These are phyloP conservation scores for Vigna trinervia DNA, from an alignment of 306 rosid genomes.

Conservation along the genomic window DNA sequence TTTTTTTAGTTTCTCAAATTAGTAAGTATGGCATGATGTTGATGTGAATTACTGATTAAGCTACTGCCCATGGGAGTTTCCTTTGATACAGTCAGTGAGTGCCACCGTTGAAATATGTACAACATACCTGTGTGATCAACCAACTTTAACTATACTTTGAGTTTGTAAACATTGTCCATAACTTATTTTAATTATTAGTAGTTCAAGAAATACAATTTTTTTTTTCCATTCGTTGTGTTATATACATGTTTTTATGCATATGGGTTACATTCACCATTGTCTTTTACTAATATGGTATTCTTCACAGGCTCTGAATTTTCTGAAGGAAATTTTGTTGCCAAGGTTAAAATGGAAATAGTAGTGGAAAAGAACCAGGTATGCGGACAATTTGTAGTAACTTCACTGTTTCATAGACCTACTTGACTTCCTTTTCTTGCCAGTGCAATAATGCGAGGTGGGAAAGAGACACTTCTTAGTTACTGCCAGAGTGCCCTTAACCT, in stretches of 20 bases:
- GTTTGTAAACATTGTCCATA: neutral
- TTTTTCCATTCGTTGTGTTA: conserved; percentile 16
- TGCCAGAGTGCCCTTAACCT: conserved; percentile 2
- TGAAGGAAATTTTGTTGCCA: conserved; percentile 81
- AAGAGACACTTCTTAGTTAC: conserved; percentile 14
- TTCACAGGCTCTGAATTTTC: conserved; percentile 84
- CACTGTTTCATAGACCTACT: conserved; percentile 1
- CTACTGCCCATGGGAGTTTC: no score
- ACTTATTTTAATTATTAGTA: conserved; percentile 6
- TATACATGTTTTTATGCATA: conserved; percentile 7
- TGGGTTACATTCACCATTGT: conserved; percentile 16
- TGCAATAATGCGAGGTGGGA: conserved; percentile 12
- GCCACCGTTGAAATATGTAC: no score
- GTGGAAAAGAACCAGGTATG: conserved; percentile 80
- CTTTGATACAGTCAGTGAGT: no score
- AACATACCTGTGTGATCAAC: conserved; percentile 7
- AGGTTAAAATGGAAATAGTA: conserved; percentile 97
- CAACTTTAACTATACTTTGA: conserved; percentile 3
- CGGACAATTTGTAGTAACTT: conserved; percentile 33
- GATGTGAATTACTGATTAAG: no score
- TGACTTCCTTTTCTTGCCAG: conserved; percentile 3
- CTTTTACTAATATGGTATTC: conserved; percentile 36
- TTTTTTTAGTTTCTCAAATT: no score
- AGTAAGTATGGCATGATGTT: no score
- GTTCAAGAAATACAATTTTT: neutral